phyloP scores from a whole-genome alignment of 306 rosid genomes.

The Arachis stenosperma region DNA sequence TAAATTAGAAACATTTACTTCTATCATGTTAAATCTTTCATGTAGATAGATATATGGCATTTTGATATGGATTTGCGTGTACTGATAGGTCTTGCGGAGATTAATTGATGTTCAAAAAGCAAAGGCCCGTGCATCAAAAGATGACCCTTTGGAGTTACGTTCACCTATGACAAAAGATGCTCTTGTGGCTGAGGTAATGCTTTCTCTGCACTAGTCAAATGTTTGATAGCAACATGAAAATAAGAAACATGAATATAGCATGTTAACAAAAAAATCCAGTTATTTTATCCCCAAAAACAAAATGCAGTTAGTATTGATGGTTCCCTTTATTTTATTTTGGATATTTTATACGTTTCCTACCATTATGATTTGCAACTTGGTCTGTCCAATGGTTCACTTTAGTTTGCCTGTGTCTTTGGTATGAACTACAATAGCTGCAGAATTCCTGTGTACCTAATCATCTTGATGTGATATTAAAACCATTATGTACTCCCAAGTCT shows the following conservation, averaged over 20 bases:
- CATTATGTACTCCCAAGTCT: neutral
- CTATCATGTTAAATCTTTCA: constrained; percentile 23
- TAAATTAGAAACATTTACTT: constrained; percentile 16
- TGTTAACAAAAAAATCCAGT: neutral
- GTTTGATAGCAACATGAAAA: constrained; percentile 13
- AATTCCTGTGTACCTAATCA: neutral
- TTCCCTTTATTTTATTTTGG: neutral
- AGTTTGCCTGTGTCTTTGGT: neutral
- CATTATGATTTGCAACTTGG: neutral
- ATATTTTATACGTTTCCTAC: neutral
- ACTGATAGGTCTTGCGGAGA: constrained; percentile 73
- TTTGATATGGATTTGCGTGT: constrained; percentile 27
- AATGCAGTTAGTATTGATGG: constrained; percentile 9
- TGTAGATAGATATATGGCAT: constrained; percentile 17
- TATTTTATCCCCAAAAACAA: neutral
- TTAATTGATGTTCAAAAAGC: constrained; percentile 55
- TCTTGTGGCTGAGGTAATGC: constrained; percentile 76
- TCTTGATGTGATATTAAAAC: neutral
- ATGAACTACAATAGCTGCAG: neutral
- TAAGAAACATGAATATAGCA: neutral
- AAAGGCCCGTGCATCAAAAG: constrained; percentile 63
- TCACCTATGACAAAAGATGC: constrained; percentile 62
- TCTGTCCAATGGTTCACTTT: neutral
- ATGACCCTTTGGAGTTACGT: constrained; percentile 78
- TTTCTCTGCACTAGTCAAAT: constrained; percentile 26